These are phyloP conservation scores for Syzygium malaccense DNA, from an alignment of 441 rosid species.

Conservation along the genomic window DNA sequence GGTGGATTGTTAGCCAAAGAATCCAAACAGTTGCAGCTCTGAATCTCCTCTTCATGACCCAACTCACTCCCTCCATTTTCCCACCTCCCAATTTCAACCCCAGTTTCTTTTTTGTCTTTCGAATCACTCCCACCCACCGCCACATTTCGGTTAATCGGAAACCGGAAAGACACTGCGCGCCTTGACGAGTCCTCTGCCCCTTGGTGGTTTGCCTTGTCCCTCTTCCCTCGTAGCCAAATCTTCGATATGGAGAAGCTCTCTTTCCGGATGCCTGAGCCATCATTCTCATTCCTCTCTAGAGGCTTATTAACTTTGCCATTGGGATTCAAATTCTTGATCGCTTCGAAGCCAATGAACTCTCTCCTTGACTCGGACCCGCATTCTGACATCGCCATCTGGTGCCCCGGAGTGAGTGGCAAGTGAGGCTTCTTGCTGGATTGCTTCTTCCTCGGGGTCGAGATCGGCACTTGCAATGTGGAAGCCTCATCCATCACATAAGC, in stretches of 20 bases:
- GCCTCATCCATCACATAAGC: slow-evolving; percentile 86
- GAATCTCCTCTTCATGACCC: slow-evolving; percentile 45
- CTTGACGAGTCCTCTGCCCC: slow-evolving; percentile 37
- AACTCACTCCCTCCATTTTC: slow-evolving; percentile 25
- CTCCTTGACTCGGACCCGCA: slow-evolving; percentile 65
- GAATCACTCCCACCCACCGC: slow-evolving; percentile 5
- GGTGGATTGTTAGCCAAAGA: slow-evolving; percentile 48
- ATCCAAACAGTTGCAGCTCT: slow-evolving; percentile 33
- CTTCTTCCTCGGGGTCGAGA: slow-evolving; percentile 53
- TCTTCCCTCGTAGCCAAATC: slow-evolving; percentile 67
- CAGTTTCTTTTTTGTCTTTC: slow-evolving; percentile 17
- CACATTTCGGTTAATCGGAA: slow-evolving; percentile 29
- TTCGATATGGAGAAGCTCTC: slow-evolving; percentile 88
- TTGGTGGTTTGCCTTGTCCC: slow-evolving; percentile 23
- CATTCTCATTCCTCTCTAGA: slow-evolving; percentile 13
- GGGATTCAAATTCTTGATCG: slow-evolving; percentile 17
- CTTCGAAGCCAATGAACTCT: slow-evolving; percentile 41
- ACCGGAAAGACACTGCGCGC: slow-evolving; percentile 68
- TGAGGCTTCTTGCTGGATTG: slow-evolving; percentile 45
- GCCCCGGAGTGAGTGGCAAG: slow-evolving; percentile 51
- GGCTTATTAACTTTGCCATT: slow-evolving; percentile 1
- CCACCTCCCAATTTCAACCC: slow-evolving; percentile 21
- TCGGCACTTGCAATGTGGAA: slow-evolving; percentile 62
- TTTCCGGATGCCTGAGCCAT: slow-evolving; percentile 25
- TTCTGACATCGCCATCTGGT: slow-evolving; percentile 64